A percentile compares a stretch with the other conserved stretches of the same genome.
These are phyloP conservation scores for Marasmius fiardii DNA, from an alignment of 1,284 basidiomycete species.

Conservation along the genomic window DNA sequence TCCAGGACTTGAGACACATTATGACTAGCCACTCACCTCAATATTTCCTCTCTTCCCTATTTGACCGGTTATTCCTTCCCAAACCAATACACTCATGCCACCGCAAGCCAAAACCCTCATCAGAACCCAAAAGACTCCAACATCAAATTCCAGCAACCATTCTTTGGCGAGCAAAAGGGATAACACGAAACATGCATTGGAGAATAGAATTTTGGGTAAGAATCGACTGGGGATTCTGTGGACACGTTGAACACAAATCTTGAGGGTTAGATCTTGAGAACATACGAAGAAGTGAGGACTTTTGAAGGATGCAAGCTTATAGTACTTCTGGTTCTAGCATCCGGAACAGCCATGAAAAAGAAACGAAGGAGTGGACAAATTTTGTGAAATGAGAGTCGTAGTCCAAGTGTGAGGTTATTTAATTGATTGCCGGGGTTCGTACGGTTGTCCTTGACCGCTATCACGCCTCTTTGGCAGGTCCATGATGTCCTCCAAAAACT, in stretches of 20 bases:
- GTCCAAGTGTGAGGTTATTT: too few relatives aligned
- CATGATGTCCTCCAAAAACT: neutral
- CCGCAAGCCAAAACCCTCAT: constrained; percentile 67
- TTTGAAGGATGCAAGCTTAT: constrained; percentile 56
- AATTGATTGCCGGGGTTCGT: too few relatives aligned
- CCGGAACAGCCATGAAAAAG: constrained; percentile 55
- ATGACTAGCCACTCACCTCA: constrained; percentile 43
- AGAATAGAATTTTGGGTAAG: constrained; percentile 52
- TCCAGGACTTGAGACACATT: neutral
- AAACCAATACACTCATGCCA: constrained; percentile 53
- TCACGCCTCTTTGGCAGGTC: too few relatives aligned
- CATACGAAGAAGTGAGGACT: constrained; percentile 54
- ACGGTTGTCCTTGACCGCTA: too few relatives aligned
- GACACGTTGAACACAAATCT: neutral
- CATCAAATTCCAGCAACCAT: constrained; percentile 58
- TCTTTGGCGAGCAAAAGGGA: constrained; percentile 62
- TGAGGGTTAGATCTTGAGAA: constrained; percentile 13
- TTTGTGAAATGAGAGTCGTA: too few relatives aligned
- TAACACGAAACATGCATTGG: constrained; percentile 60
- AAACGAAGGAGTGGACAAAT: neutral
- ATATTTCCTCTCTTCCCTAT: constrained; percentile 48
- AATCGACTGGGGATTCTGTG: constrained; percentile 45
- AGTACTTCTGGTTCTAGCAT: constrained; percentile 67
- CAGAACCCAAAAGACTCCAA: constrained; percentile 70
- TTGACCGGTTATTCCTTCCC: constrained; percentile 53